Base-by-base conservation (phyloP, 306 rosid genomes). In the Corylus heterophylla region DNA sequence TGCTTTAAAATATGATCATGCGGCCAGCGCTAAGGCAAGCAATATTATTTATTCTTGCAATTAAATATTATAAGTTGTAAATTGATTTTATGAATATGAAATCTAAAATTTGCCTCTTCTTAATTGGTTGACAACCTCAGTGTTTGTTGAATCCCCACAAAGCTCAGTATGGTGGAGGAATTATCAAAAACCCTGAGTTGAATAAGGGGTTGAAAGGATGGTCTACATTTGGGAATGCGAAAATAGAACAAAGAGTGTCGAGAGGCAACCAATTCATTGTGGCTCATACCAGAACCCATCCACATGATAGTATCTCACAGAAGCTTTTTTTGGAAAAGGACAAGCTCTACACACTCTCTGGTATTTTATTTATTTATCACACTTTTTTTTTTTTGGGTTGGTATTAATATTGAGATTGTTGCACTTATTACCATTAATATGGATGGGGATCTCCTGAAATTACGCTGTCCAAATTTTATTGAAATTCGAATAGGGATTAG, bases 141-240 rank as follows among this genome's bases (percentile, higher is more conserved):
- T 94, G 97, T 83, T 82, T 86, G 79, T 44, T 2, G 58, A 69
- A 58, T 0, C 98, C 97, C 49, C 73, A 68, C 3, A 84, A 86
- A 79, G 83, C 97, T 59, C 91, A 86, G 12, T 94, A 92, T 64
- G 80, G 76, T 56, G 98, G 97, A 74, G 98, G 98, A 67, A 88
- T 92, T 66, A 85, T 94, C 54, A 69, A 47, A 70, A 94, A 94
- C 61, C 92, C 97, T 39, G 92, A 94, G 42, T 67, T 94, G 18
- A 88, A 90, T 3, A 47, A 88, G 62, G 94, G 93, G 25, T 49
- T 89, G 71, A 59, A 85, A 76, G 94, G 91, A 2, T 92, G 98
- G 97, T 81, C 84, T 42, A 5, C 73, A 13, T 89, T 80, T 51
- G 94, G 91, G 1, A 17, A 52, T 0, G 87, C 96, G 75, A 85